These are phyloP conservation scores for Aspergillus fumigatiaffinis DNA, from an alignment of 2,329 filamentous ascomycete species.

Conservation along the genomic window DNA sequence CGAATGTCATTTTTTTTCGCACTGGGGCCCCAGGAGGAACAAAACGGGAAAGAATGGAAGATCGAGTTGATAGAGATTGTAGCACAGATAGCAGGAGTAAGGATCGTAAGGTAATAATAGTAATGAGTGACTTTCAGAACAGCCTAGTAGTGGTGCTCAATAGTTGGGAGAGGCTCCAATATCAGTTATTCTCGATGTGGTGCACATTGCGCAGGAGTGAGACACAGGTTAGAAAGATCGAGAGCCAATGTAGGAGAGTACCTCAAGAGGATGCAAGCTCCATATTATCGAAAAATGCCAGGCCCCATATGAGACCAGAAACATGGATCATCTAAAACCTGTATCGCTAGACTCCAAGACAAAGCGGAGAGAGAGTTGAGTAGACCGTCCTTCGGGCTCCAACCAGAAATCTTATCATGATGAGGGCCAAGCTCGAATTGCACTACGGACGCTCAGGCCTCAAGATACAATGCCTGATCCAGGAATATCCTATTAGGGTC, in stretches of 20 bases:
- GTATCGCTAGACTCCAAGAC: not conserved
- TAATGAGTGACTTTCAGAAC: not conserved
- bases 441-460: not conserved
- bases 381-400: too few relatives aligned
- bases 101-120: not conserved
- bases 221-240: not conserved
- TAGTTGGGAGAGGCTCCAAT: not conserved
- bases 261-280: not conserved
- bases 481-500: too few relatives aligned
- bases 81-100: not conserved
- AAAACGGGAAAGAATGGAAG: not conserved
- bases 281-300: not conserved
- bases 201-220: not conserved
- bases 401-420: not conserved
- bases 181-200: not conserved
- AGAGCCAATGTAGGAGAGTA: not conserved
- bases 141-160: not conserved
- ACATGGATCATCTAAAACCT: not conserved
- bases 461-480: not conserved
- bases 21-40: not conserved
- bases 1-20: slow-evolving; percentile 19
- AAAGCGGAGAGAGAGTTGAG: not conserved
- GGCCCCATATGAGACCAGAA: not conserved
- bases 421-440: too few relatives aligned
- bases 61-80: not conserved